Percentiles rank a stretch among this genome's conserved stretches.
These are phyloP conservation scores for Endoconidiophora laricicola DNA, from an alignment of 2,329 filamentous ascomycete species.

Conservation along the genomic window DNA sequence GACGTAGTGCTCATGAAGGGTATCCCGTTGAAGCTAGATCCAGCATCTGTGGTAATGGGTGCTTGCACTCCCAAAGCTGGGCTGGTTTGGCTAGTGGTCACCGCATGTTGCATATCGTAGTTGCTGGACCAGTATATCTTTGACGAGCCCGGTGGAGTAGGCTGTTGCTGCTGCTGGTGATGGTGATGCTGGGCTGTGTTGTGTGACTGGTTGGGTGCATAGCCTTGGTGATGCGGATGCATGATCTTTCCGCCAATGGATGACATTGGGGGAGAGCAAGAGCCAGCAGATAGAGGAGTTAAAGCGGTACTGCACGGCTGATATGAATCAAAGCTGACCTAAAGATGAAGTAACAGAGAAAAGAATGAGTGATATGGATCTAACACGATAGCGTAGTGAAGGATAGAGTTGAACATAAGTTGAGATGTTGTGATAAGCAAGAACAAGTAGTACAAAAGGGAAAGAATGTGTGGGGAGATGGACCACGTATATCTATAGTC, in stretches of 20 bases:
- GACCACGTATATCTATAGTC: too few relatives aligned
- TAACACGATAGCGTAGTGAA: too few relatives aligned
- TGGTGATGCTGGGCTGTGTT: constrained; percentile 18
- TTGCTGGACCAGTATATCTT: constrained; percentile 28
- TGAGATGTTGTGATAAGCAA: neutral
- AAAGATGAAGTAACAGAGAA: constrained; percentile 14
- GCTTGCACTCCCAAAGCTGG: constrained; percentile 30
- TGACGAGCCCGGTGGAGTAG: constrained; percentile 31
- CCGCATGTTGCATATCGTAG: constrained; percentile 25
- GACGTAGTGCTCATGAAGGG: neutral
- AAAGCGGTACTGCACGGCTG: constrained; percentile 18
- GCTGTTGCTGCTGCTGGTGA: constrained; percentile 22
- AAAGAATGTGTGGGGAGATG: too few relatives aligned
- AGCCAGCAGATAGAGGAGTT: constrained; percentile 25
- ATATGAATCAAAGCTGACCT: constrained; percentile 24
- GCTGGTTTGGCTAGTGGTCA: constrained; percentile 24
- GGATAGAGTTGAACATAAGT: too few relatives aligned
- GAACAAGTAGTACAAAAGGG: neutral
- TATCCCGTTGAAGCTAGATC: constrained; percentile 23
- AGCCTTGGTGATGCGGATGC: constrained; percentile 6
- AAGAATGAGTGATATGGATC: too few relatives aligned
- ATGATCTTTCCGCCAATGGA: constrained; percentile 17
- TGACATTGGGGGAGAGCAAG: constrained; percentile 26
- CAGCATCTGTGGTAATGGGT: constrained; percentile 21
- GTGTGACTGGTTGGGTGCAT: neutral